Base-by-base conservation (phyloP, 2,329 filamentous ascomycete genomes). In the Fusarium albosuccineum region DNA sequence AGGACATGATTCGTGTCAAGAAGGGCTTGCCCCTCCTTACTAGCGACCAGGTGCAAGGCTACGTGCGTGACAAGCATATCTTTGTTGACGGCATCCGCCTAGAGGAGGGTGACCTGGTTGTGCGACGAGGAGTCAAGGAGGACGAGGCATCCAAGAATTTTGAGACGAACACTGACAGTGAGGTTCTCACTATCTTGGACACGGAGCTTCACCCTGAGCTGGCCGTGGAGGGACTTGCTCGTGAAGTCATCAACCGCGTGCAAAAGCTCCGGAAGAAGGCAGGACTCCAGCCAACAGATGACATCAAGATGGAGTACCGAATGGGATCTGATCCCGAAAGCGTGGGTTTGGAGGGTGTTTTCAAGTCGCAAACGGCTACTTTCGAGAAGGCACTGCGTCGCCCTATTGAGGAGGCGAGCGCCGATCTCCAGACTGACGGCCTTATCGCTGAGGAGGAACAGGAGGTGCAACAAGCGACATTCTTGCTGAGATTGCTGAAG, bases 191-290 rank as follows among this genome's bases (percentile, higher is more conserved):
- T 62, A 93, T 99, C 68, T 84, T 99, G n/a, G 93, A 97, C 75
- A 87, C 89, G 2, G 89, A 90, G 60, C 83, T 93, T 26, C 92
- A 98, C 76, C 89, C 94, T 0, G 94, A 97, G 75, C 85, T 99
- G 36, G 92, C 91, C 46, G 89, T 94, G 68, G 94, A 98, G 79
- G 96, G 94, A 56, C 81, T 99, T 55, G 95, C 92, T 2, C 87
- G 96, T 73, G 96, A 98, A 80, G 91, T 99, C 68, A 92, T 99
- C 82, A 92, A 97, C 78, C 90, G 95, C 40, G 92, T 99, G 22
- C 96, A 99, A 81, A 88, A 92, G 70, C 84, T 98, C 66, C 90
- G 96, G 69, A 99, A 99, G 87, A 96, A 96, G 83, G 94, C 94
- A 8, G 93, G 93, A 1, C 84, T 99, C 53, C 89, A 94, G 67